Conservation (phyloP, 1,139 yeast species). For the Lodderomyces margitis region DNA sequence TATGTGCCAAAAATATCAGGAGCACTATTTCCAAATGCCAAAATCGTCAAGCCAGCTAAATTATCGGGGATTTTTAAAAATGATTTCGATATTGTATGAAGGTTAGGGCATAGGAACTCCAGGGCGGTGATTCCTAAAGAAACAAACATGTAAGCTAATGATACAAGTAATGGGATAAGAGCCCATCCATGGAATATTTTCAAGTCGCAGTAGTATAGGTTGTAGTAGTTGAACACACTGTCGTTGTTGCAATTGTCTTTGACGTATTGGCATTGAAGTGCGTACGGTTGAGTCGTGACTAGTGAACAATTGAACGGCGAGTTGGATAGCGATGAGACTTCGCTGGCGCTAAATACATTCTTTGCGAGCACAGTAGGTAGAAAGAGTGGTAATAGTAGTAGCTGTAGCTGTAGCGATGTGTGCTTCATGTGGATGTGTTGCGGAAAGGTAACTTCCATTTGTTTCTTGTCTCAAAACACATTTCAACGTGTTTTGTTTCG, state of each 20-base stretch:
- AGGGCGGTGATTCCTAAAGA: slow-evolving; percentile 73
- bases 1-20: slow-evolving; percentile 88
- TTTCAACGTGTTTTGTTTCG: too few species aligned
- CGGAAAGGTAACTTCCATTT: too few species aligned
- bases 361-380: not conserved
- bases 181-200: slow-evolving; percentile 12
- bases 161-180: slow-evolving; percentile 17
- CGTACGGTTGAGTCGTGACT: slow-evolving; percentile 10
- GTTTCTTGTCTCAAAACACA: too few species aligned
- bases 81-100: slow-evolving; percentile 57
- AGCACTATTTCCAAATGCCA: slow-evolving; percentile 90
- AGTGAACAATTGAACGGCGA: slow-evolving; percentile 6
- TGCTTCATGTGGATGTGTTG: not conserved
- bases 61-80: slow-evolving; percentile 65
- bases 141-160: slow-evolving; percentile 44
- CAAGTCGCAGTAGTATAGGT: slow-evolving; percentile 36
- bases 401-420: not conserved
- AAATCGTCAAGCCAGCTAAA: slow-evolving; percentile 79
- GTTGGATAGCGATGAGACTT: not conserved
- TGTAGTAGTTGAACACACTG: slow-evolving; percentile 43
- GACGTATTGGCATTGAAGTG: slow-evolving; percentile 42
- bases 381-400: not conserved
- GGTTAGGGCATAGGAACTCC: slow-evolving; percentile 72
- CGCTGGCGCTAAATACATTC: not conserved
- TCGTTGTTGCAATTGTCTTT: slow-evolving; percentile 28